Evolutionary conservation across 139 green algal species (phyloP).

Genomic region (Marvania coccoides): DNA sequence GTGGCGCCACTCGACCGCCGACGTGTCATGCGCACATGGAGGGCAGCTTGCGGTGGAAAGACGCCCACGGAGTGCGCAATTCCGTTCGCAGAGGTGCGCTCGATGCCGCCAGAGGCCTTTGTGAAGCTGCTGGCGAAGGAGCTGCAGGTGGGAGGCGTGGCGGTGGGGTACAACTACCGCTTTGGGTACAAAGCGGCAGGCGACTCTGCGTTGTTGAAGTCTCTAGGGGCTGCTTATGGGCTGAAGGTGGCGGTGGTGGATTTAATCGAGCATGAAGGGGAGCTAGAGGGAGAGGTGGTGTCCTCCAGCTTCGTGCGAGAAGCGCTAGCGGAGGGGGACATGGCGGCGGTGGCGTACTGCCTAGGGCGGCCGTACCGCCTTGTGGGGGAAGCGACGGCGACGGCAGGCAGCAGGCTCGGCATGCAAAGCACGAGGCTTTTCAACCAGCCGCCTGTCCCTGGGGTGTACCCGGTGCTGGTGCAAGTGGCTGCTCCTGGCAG

Average conservation of each 20-base stretch:
- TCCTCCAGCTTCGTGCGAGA: slow-evolving; percentile 45
- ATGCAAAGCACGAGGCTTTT: background rate
- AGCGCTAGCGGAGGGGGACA: slow-evolving; percentile 32
- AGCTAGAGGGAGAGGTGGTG: slow-evolving; percentile 10
- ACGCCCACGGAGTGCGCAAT: slow-evolving; percentile 58
- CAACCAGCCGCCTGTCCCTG: slow-evolving; percentile 16
- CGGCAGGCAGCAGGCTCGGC: background rate
- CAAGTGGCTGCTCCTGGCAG: background rate
- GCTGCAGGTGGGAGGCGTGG: slow-evolving; percentile 67
- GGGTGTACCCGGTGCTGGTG: background rate
- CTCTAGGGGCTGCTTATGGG: slow-evolving; percentile 39
- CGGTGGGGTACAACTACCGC: slow-evolving; percentile 81
- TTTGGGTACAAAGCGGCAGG: slow-evolving; percentile 84
- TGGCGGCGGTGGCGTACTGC: slow-evolving; percentile 25
- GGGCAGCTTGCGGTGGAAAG: slow-evolving; percentile 22
- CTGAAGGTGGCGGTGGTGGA: slow-evolving; percentile 30
- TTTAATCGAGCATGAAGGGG: background rate
- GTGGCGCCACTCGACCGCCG: slow-evolving; percentile 63
- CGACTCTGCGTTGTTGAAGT: slow-evolving; percentile 42
- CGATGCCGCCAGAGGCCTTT: slow-evolving; percentile 71
- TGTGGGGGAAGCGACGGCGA: background rate
- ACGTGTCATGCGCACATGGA: slow-evolving; percentile 67
- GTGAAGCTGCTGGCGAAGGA: slow-evolving; percentile 68
- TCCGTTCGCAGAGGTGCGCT: slow-evolving; percentile 71
- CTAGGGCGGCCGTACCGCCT: slow-evolving; percentile 39